Evolutionary conservation across 164 flowering plant genomes (phyloP).

Genomic region (Aristolochia californica): DNA sequence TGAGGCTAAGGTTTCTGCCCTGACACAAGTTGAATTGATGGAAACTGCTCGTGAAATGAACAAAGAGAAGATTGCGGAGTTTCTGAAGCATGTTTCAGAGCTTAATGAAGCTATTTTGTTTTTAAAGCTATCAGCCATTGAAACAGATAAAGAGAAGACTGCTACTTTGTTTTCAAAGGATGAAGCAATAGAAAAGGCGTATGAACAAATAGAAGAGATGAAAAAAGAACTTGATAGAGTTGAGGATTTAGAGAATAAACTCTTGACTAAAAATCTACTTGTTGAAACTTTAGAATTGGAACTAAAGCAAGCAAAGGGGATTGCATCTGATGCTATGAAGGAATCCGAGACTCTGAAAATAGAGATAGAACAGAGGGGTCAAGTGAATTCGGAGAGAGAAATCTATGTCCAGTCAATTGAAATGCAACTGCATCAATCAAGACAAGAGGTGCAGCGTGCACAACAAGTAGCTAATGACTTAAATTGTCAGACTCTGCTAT

Average conservation of each 20-base stretch:
- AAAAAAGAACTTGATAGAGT: slow-evolving; percentile 16
- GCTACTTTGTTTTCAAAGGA: slow-evolving; percentile 23
- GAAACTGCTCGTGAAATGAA: slow-evolving; percentile 22
- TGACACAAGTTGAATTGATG: slow-evolving; percentile 21
- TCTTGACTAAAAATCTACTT: slow-evolving; percentile 16
- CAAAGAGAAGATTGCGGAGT: slow-evolving; percentile 27
- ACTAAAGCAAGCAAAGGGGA: slow-evolving; percentile 23
- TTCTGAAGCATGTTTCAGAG: slow-evolving; percentile 23
- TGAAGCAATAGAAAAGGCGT: slow-evolving; percentile 18
- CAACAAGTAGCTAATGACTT: slow-evolving; percentile 19
- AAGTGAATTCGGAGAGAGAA: slow-evolving; percentile 12
- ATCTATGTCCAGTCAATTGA: slow-evolving; percentile 22
- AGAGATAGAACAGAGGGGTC: slow-evolving; percentile 17
- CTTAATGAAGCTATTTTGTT: slow-evolving; percentile 27
- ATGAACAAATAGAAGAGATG: slow-evolving; percentile 21
- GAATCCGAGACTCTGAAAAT: slow-evolving; percentile 16
- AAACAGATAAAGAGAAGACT: slow-evolving; percentile 26
- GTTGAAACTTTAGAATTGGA: slow-evolving; percentile 26
- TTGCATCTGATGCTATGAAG: slow-evolving; percentile 19
- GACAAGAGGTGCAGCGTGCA: slow-evolving; percentile 20
- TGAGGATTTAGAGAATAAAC: slow-evolving; percentile 27
- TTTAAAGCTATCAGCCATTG: slow-evolving; percentile 21
- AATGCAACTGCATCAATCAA: slow-evolving; percentile 16
- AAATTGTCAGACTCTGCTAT: slow-evolving; percentile 16
- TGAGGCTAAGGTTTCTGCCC: slow-evolving; percentile 21